A percentile compares a stretch with the other conserved stretches of the same genome.
Evolutionary conservation across 345 rosid genomes (phyloP).

Genomic region (Populus deltoides): DNA sequence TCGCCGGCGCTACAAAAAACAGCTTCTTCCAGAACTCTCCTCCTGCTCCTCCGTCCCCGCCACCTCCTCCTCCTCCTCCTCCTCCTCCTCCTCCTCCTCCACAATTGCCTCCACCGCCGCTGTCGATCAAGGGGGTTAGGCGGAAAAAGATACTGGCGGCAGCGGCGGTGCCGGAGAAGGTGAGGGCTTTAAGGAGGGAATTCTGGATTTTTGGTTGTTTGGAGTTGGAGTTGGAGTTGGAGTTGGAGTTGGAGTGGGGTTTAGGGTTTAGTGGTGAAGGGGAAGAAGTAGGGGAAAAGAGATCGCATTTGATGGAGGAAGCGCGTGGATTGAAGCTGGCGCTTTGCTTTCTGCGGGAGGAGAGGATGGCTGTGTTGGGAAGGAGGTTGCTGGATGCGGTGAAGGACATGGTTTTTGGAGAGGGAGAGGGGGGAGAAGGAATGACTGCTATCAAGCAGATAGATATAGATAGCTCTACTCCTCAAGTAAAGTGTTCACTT

Average conservation of each 20-base stretch:
- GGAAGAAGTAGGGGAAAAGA: slow-evolving; percentile 11
- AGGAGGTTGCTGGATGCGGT: slow-evolving; percentile 16
- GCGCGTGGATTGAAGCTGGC: slow-evolving; percentile 12
- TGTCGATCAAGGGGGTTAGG: slow-evolving; percentile 33
- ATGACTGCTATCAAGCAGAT: background rate
- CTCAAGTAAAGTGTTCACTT: background rate
- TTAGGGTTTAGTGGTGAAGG: slow-evolving; percentile 14
- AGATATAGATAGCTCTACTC: too few species aligned
- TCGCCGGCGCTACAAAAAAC: slow-evolving; percentile 50
- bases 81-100: slow-evolving; percentile 41
- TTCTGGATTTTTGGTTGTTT: slow-evolving; percentile 19
- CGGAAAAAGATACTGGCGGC: slow-evolving; percentile 55
- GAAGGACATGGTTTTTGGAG: slow-evolving; percentile 19
- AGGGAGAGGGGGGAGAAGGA: background rate
- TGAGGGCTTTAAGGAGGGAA: slow-evolving; percentile 41
- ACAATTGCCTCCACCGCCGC: slow-evolving; percentile 28
- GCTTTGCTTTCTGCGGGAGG: slow-evolving; percentile 17
- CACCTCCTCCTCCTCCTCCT: slow-evolving; percentile 52
- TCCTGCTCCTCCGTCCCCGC: slow-evolving; percentile 39
- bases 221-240: background rate
- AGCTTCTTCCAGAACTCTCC: slow-evolving; percentile 54
- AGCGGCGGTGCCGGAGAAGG: slow-evolving; percentile 42
- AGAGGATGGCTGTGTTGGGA: background rate
- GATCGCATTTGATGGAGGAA: slow-evolving; percentile 19
- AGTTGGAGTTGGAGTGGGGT: background rate